Conservation (phyloP, 495 filamentous ascomycete genomes). For the Neurospora sp. region DNA sequence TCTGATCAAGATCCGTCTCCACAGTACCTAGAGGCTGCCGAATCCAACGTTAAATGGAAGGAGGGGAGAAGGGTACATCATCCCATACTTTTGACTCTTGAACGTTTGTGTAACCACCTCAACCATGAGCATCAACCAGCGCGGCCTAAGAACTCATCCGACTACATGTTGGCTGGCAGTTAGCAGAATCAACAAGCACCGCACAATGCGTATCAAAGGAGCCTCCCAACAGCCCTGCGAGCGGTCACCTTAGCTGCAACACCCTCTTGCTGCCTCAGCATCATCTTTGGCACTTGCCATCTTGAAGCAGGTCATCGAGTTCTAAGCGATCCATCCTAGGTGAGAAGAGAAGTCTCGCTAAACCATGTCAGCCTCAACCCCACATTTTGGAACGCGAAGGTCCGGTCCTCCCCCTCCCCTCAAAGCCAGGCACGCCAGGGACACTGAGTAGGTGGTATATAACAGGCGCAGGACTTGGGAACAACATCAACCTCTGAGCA, state of each 20-base stretch:
- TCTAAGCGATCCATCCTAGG: neutral
- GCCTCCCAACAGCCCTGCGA: neutral
- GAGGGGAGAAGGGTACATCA: neutral
- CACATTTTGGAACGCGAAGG: slow-evolving; percentile 1
- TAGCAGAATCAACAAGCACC: neutral
- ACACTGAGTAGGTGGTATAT: neutral
- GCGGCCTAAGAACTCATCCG: neutral
- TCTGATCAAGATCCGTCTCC: neutral
- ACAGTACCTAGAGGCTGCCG: neutral
- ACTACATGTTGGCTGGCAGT: neutral
- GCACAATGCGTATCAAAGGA: neutral
- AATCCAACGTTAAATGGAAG: neutral
- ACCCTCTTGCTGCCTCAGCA: neutral
- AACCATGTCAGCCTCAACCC: slow-evolving; percentile 15
- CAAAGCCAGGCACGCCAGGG: slow-evolving; percentile 14
- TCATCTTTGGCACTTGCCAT: neutral
- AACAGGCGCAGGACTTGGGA: neutral
- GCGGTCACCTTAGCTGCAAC: neutral
- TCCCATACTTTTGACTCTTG: neutral
- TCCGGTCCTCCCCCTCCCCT: neutral
- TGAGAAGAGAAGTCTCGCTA: neutral
- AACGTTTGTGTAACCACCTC: neutral
- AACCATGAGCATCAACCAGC: neutral
- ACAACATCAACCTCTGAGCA: neutral
- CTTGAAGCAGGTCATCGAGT: neutral